These are phyloP conservation scores for Guadua angustifolia DNA, from an alignment of 176 grass and related monocot species.

Conservation along the genomic window DNA sequence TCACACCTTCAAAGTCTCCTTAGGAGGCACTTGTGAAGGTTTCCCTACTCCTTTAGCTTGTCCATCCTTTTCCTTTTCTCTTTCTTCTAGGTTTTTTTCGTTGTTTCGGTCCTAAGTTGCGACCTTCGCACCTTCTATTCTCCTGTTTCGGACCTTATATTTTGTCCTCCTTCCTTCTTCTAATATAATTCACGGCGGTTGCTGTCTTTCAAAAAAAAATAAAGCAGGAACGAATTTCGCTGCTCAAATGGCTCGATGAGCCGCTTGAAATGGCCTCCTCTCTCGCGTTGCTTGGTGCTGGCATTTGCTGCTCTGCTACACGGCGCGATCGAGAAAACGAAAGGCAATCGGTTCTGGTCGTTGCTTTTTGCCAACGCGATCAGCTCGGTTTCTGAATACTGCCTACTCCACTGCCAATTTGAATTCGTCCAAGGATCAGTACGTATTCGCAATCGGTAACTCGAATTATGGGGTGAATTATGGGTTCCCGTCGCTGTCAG, in stretches of 20 bases:
- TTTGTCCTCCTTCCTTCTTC: too few relatives aligned
- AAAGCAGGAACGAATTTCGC: neutral
- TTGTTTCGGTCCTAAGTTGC: too few relatives aligned
- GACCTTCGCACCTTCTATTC: too few relatives aligned
- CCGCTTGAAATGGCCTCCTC: neutral
- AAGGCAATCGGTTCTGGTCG: neutral
- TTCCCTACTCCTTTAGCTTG: too few relatives aligned
- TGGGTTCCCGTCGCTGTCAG: neutral
- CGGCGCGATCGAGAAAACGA: neutral
- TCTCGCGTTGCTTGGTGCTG: neutral
- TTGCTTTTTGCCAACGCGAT: neutral
- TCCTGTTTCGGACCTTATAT: too few relatives aligned
- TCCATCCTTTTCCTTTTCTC: too few relatives aligned
- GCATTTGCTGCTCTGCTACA: neutral
- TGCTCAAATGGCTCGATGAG: neutral
- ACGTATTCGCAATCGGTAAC: neutral
- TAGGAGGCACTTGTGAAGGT: too few relatives aligned
- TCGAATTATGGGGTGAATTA: neutral
- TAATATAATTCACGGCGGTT: too few relatives aligned
- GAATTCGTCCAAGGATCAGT: neutral
- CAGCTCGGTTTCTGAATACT: neutral
- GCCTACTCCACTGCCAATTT: neutral
- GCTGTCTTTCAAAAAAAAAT: too few relatives aligned
- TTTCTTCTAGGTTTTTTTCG: too few relatives aligned
- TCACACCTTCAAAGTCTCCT: too few relatives aligned